Evolutionary conservation across 176 grass and related monocot genomes (phyloP).

Genomic region (Cymbopogon citratus): DNA sequence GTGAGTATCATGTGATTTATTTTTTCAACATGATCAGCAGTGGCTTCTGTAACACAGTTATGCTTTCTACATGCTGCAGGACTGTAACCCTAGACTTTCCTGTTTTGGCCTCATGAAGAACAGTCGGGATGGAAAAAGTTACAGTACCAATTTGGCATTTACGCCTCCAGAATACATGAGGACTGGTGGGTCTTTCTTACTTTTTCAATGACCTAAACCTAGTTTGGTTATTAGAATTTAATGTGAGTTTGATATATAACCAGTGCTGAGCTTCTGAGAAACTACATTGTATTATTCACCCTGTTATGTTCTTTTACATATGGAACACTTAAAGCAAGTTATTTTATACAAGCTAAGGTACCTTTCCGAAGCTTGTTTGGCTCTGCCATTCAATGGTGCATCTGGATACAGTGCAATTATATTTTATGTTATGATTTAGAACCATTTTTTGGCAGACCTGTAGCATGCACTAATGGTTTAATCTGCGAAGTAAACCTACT

Average conservation of each 20-base stretch:
- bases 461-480: background rate
- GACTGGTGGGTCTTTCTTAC: conserved; percentile 56
- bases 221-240: background rate
- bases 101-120: conserved; percentile 99
- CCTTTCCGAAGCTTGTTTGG: background rate
- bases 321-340: background rate
- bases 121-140: conserved; percentile 96
- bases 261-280: background rate
- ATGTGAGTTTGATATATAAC: conserved; percentile 1
- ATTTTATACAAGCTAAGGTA: background rate
- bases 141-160: conserved; percentile 99
- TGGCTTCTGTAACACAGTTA: conserved; percentile 21
- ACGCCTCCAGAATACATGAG: conserved; percentile 98
- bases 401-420: background rate
- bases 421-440: conserved; percentile 12
- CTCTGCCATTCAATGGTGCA: background rate
- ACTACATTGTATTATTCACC: background rate
- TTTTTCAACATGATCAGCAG: conserved; percentile 9
- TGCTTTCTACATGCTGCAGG: conserved; percentile 40
- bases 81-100: conserved; percentile 95
- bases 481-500: conserved; percentile 9
- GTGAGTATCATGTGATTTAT: conserved; percentile 43
- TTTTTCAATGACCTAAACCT: conserved; percentile 16
- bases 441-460: background rate
- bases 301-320: background rate